A percentile compares a stretch with the other conserved stretches of the same genome.
These are phyloP conservation scores for Pichia membranifaciens DNA, from an alignment of 805 yeast species.

Conservation along the genomic window DNA sequence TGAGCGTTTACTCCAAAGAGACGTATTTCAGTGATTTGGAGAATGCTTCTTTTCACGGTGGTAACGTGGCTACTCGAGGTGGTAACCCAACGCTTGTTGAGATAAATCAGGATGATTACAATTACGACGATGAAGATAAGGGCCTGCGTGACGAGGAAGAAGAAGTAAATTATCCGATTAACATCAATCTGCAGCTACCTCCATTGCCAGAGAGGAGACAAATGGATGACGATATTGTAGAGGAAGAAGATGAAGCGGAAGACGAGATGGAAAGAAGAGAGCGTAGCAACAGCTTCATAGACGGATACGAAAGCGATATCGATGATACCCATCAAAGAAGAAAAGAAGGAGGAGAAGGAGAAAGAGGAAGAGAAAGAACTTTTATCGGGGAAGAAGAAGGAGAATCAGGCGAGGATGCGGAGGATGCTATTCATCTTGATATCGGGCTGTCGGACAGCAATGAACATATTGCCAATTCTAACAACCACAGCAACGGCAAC, in stretches of 20 bases:
- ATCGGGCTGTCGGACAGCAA: neutral
- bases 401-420: neutral
- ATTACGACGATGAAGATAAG: conserved; percentile 11
- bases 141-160: neutral
- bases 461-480: neutral
- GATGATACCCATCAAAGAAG: too few species aligned
- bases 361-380: conserved; percentile 9
- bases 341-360: conserved; percentile 1
- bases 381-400: neutral
- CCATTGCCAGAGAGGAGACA: conserved; percentile 9
- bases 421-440: neutral
- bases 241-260: conserved; percentile 22
- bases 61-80: conserved; percentile 26
- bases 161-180: conserved; percentile 10
- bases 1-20: conserved; percentile 28
- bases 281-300: neutral
- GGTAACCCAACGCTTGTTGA: conserved; percentile 24
- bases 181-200: conserved; percentile 1
- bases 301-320: neutral
- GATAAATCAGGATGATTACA: conserved; percentile 24
- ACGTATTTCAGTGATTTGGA: conserved; percentile 31
- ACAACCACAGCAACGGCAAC: neutral
- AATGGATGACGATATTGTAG: conserved; percentile 18
- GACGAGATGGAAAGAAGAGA: conserved; percentile 1
- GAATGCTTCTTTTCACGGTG: conserved; percentile 30